A percentile compares a stretch with the other conserved stretches of the same genome.
Conservation (phyloP, 176 grass and related monocot species). For the Puccinellia tenuiflora region DNA sequence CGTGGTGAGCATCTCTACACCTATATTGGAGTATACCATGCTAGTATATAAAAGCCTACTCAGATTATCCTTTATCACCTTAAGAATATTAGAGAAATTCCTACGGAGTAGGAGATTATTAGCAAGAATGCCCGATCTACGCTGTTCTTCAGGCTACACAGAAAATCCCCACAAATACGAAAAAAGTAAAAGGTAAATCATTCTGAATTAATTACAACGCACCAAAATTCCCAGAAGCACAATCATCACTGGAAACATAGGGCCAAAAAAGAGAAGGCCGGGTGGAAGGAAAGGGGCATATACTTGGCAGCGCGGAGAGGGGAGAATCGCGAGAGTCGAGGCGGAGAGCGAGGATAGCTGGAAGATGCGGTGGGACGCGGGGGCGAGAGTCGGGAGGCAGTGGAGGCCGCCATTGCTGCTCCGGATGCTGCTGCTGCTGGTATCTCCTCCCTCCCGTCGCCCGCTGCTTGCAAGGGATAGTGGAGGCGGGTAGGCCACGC, state of each 20-base stretch:
- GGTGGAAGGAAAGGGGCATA: background rate
- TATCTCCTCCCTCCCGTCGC: conserved; percentile 23
- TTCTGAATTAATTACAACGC: background rate
- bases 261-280: background rate
- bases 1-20: background rate
- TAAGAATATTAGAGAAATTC: too few relatives aligned
- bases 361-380: background rate
- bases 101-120: background rate
- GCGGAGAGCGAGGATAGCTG: background rate
- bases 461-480: conserved; percentile 1
- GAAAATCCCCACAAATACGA: background rate
- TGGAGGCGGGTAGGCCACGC: conserved; percentile 35
- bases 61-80: background rate
- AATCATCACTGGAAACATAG: background rate
- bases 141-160: background rate
- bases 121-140: background rate
- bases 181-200: background rate
- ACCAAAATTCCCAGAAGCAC: too few relatives aligned
- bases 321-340: conserved; percentile 18
- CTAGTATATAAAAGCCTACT: background rate
- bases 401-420: conserved; percentile 32
- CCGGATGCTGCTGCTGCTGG: background rate
- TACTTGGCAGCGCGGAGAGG: conserved; percentile 44
- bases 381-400: conserved; percentile 27
- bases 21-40: background rate